Percentiles rank a stretch among this genome's conserved stretches.
phyloP scores from a whole-genome alignment of 305 asterid species.

The Caryopteris hybrid region DNA sequence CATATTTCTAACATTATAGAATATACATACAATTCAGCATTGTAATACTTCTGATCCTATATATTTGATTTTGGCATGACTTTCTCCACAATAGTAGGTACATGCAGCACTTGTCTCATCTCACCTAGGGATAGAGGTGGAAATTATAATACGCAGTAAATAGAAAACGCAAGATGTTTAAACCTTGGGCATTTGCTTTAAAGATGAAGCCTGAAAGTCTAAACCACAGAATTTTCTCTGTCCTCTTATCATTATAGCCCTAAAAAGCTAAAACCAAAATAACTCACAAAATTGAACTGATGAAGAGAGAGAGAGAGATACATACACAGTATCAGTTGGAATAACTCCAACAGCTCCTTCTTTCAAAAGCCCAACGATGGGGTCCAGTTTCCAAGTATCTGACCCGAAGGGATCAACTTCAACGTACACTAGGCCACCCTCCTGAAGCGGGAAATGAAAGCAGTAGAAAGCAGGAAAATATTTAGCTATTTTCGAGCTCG shows the following conservation, averaged over 20 bases:
- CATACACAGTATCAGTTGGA: slow-evolving; percentile 93
- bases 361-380: slow-evolving; percentile 65
- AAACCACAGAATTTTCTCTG: background rate
- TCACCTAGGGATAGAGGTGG: background rate
- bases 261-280: background rate
- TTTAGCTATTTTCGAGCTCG: background rate
- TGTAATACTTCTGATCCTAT: background rate
- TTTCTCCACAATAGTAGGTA: background rate
- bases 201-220: background rate
- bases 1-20: background rate
- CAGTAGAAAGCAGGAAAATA: background rate
- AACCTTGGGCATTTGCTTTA: background rate
- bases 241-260: background rate
- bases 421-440: slow-evolving; percentile 53
- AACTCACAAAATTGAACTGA: background rate
- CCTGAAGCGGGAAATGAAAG: slow-evolving; percentile 34
- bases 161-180: background rate
- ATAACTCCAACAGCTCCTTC: slow-evolving; percentile 96
- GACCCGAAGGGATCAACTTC: slow-evolving; percentile 78
- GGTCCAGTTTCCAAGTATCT: slow-evolving; percentile 87
- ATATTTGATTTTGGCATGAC: background rate
- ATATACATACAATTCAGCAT: background rate
- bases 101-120: background rate
- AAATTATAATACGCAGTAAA: background rate
- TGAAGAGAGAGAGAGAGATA: background rate